Conservation (phyloP, 2,329 filamentous ascomycete genomes). For the Penicillium sp. region DNA sequence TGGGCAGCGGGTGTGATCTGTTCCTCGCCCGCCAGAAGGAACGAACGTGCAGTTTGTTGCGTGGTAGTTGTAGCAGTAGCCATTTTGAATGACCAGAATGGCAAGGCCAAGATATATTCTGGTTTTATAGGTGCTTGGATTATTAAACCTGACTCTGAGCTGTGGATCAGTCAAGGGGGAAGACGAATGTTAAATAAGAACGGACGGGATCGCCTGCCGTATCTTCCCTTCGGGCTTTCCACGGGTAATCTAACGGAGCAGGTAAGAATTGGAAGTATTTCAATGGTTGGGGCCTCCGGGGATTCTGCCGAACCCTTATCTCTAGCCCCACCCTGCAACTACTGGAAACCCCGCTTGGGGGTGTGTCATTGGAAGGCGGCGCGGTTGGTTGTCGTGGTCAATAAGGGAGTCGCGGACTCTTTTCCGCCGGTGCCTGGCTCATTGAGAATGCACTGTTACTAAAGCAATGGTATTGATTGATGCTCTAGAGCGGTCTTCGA, state of each 20-base stretch:
- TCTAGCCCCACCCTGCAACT: conserved; percentile 13
- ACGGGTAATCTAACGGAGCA: not conserved
- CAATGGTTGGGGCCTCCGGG: not conserved
- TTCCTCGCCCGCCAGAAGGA: conserved; percentile 24
- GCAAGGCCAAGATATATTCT: not conserved
- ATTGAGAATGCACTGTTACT: not conserved
- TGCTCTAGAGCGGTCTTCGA: no score
- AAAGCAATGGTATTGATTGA: no score
- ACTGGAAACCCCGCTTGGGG: conserved; percentile 12
- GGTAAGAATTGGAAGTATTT: not conserved
- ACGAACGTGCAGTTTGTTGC: conserved; percentile 20
- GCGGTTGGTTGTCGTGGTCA: not conserved
- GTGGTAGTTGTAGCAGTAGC: conserved; percentile 20
- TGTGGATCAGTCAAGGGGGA: not conserved
- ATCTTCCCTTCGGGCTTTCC: no score
- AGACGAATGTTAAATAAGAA: not conserved
- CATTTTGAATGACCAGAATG: conserved; percentile 12
- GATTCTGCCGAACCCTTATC: conserved; percentile 17
- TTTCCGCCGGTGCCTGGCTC: not conserved
- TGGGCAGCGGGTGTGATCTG: conserved; percentile 28
- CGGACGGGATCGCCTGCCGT: not conserved
- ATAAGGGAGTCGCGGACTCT: no score
- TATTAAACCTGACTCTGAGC: not conserved
- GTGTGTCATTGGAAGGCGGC: conserved; percentile 27
- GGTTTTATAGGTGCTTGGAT: not conserved